These are phyloP conservation scores for Moringa oleifera DNA, from an alignment of 345 rosid species.

Conservation along the genomic window DNA sequence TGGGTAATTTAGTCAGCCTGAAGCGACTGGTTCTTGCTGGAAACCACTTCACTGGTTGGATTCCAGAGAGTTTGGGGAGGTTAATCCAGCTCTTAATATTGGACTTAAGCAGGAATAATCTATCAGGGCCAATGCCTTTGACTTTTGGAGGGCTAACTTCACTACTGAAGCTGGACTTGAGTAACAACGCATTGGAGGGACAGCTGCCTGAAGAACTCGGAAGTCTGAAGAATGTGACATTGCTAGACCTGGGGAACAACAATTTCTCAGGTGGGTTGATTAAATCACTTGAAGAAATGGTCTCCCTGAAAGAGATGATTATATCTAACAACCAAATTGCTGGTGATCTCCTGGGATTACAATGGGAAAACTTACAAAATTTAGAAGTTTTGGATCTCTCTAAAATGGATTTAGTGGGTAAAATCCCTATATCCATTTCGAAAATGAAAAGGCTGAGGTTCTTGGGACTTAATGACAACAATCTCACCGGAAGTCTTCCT, in stretches of 20 bases:
- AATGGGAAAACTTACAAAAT: slow-evolving; percentile 24
- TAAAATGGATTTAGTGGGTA: slow-evolving; percentile 21
- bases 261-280: slow-evolving; percentile 25
- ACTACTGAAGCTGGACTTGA: slow-evolving; percentile 37
- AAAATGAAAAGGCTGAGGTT: slow-evolving; percentile 22
- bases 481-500: slow-evolving; percentile 24
- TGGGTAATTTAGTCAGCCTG: slow-evolving; percentile 20
- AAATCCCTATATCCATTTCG: slow-evolving; percentile 23
- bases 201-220: slow-evolving; percentile 20
- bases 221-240: slow-evolving; percentile 21
- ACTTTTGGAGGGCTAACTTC: slow-evolving; percentile 23
- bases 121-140: slow-evolving; percentile 28
- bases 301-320: slow-evolving; percentile 28
- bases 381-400: slow-evolving; percentile 29
- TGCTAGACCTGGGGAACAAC: slow-evolving; percentile 33
- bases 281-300: slow-evolving; percentile 24
- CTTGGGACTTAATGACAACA: slow-evolving; percentile 29
- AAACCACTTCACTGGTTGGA: slow-evolving; percentile 20
- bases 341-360: slow-evolving; percentile 21
- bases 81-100: slow-evolving; percentile 27
- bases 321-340: slow-evolving; percentile 28
- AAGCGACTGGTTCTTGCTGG: slow-evolving; percentile 29
- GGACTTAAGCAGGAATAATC: slow-evolving; percentile 33
- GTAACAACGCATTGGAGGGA: slow-evolving; percentile 25
- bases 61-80: slow-evolving; percentile 28